Evolutionary conservation across 2,329 filamentous ascomycete species (phyloP), one percentile per base, ranked within the genome.

Genomic region (Sporothrix globosa): DNA sequence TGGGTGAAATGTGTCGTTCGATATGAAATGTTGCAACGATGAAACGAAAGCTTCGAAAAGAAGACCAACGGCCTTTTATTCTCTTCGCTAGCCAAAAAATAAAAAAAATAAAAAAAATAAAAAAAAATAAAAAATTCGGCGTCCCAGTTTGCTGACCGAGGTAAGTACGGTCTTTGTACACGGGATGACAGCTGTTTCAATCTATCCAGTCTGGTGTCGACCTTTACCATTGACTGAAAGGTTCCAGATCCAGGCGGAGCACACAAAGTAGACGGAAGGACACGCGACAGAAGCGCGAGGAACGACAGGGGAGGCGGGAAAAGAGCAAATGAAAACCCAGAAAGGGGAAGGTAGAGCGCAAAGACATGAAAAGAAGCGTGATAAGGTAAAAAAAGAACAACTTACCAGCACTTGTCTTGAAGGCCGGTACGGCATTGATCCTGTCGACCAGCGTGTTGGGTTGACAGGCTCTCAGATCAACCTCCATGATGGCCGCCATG

Each of bases 351-450:
- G n/a, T 69, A n/a, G 27, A 34, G 50, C 27, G 63, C 11, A 39
- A 14, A 61, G 68, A 60, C 5, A 9, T 9, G 7, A 7, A 58
- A 17, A 70, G 14, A 39, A 34, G 50, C 27, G 63, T 17, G 27
- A 14, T 50, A 60, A 60, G 52, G 30, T 27, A 5, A 21, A 65
- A 50, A 68, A 54, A 53, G 68, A 73, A 70, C 69, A 67, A 71
- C 86, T 84, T 78, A 89, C 87, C 86, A 77, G 87, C 84, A 77
- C 86, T 88, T 73, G 86, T 87, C 76, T 84, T 87, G 69, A 89
- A 79, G 44, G 83, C 87, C 2, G 87, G 86, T 54, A 89, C 83
- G 53, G 83, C 81, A 76, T 84, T 87, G 78, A 88, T 82, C 74
- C 82, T 82, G 77, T 87, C 84, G 69, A 83, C 82, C 73, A 87